Conservation (phyloP, 2,329 filamentous ascomycete genomes). For the Sphaerulina populicola region DNA sequence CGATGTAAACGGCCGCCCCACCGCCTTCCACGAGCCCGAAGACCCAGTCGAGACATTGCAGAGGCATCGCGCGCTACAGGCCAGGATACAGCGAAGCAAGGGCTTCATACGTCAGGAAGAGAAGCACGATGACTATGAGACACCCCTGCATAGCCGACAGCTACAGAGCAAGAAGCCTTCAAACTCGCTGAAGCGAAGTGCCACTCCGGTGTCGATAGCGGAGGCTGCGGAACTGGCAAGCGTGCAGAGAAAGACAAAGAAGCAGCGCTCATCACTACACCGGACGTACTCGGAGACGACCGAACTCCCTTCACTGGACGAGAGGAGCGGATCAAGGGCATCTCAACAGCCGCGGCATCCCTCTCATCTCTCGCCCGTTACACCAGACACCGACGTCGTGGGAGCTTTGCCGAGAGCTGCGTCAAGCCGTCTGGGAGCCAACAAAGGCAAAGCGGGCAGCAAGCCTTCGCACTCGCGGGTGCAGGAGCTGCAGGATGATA, state of each 20-base stretch:
- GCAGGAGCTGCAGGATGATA: constrained; percentile 25
- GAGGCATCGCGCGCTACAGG: constrained; percentile 33
- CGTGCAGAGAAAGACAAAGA: constrained; percentile 44
- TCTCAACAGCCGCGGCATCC: constrained; percentile 17
- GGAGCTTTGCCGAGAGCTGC: constrained; percentile 17
- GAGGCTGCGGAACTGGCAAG: constrained; percentile 47
- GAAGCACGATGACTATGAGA: constrained; percentile 23
- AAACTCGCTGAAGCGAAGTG: constrained; percentile 37
- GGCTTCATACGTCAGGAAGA: constrained; percentile 26
- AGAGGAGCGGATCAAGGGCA: constrained; percentile 20
- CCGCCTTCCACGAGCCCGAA: constrained; percentile 57
- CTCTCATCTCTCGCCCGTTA: constrained; percentile 28
- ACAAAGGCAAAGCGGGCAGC: constrained; percentile 16
- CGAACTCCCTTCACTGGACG: constrained; percentile 26
- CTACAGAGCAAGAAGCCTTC: constrained; percentile 28
- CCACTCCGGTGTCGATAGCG: constrained; percentile 47
- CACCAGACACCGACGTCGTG: constrained; percentile 30
- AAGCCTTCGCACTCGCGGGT: constrained; percentile 24
- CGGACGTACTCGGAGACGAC: constrained; percentile 24
- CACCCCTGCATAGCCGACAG: constrained; percentile 16
- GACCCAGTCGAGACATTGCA: constrained; percentile 46
- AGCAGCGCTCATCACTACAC: constrained; percentile 37
- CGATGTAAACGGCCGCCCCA: constrained; percentile 53
- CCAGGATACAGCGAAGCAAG: constrained; percentile 24
- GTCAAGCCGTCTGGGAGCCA: constrained; percentile 13